Evolutionary conservation across 768 basidiomycete genomes (phyloP).

Genomic region (Clavaria fumosa): DNA sequence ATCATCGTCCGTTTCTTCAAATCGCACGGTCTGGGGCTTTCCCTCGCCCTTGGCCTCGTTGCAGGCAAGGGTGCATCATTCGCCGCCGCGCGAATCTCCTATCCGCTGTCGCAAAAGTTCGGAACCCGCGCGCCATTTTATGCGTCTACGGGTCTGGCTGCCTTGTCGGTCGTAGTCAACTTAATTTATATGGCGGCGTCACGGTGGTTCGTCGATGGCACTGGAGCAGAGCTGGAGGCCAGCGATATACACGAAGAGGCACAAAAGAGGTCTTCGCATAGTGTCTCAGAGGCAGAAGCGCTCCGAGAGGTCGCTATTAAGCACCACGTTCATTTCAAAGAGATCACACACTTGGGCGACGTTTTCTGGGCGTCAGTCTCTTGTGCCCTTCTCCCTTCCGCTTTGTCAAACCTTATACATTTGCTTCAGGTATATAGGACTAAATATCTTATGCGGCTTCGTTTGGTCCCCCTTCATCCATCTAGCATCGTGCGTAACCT

Average conservation of each 20-base stretch:
- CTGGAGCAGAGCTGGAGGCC: slow-evolving; percentile 50
- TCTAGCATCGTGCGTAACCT: slow-evolving; percentile 43
- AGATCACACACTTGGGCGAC: slow-evolving; percentile 55
- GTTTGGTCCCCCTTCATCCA: slow-evolving; percentile 72
- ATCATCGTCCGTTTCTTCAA: slow-evolving; percentile 76
- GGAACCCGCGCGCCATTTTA: slow-evolving; percentile 65
- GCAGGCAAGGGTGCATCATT: slow-evolving; percentile 72
- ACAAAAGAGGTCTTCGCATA: slow-evolving; percentile 26
- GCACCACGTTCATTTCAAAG: slow-evolving; percentile 39
- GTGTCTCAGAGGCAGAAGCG: slow-evolving; percentile 42
- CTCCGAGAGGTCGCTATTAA: slow-evolving; percentile 53
- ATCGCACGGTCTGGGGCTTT: slow-evolving; percentile 56
- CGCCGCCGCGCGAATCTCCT: slow-evolving; percentile 56
- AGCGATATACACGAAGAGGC: slow-evolving; percentile 45
- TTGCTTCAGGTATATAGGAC: slow-evolving; percentile 41
- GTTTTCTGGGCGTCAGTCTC: slow-evolving; percentile 58
- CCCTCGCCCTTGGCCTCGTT: slow-evolving; percentile 71
- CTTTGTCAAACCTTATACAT: slow-evolving; percentile 5
- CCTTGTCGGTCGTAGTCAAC: slow-evolving; percentile 52
- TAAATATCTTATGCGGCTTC: slow-evolving; percentile 64
- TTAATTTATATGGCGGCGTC: slow-evolving; percentile 49
- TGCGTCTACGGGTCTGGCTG: slow-evolving; percentile 46
- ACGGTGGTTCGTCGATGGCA: slow-evolving; percentile 44
- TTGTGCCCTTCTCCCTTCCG: neutral
- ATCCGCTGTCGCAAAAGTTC: slow-evolving; percentile 54